A percentile compares a stretch with the other conserved stretches of the same genome.
phyloP scores from a whole-genome alignment of 495 filamentous ascomycete genomes.

The Aspergillus baeticus region DNA sequence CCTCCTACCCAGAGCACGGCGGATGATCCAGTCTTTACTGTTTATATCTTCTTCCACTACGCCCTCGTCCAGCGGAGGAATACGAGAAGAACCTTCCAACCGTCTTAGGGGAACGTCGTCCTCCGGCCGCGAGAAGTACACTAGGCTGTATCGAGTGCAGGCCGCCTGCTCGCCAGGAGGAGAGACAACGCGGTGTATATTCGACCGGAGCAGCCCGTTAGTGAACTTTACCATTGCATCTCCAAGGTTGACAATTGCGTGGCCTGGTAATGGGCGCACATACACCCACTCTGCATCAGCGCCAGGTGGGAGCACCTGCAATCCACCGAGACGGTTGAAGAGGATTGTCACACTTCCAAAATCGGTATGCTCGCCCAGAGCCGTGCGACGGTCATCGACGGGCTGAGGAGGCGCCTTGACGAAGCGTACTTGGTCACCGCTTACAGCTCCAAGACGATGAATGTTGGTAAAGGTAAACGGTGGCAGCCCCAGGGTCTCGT shows the following conservation, averaged over 20 bases:
- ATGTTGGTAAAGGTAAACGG: slow-evolving; percentile 43
- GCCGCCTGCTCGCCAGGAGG: slow-evolving; percentile 54
- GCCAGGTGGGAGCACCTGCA: slow-evolving; percentile 54
- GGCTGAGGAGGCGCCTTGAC: slow-evolving; percentile 48
- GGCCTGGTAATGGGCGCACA: slow-evolving; percentile 56
- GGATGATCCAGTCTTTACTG: slow-evolving; percentile 50
- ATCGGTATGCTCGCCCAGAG: slow-evolving; percentile 52
- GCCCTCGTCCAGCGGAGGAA: slow-evolving; percentile 32
- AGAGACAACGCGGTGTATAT: slow-evolving; percentile 61
- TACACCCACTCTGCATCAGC: slow-evolving; percentile 54
- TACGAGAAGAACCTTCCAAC: slow-evolving; percentile 34
- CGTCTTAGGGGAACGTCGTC: slow-evolving; percentile 52
- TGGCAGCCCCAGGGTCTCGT: slow-evolving; percentile 49
- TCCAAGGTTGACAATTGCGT: slow-evolving; percentile 63
- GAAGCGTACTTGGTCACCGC: slow-evolving; percentile 61
- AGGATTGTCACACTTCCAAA: slow-evolving; percentile 57
- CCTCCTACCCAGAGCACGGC: slow-evolving; percentile 40
- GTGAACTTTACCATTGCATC: slow-evolving; percentile 66
- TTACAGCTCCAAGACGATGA: slow-evolving; percentile 47
- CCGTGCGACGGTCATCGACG: slow-evolving; percentile 34
- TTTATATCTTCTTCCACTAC: slow-evolving; percentile 40
- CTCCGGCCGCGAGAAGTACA: slow-evolving; percentile 62
- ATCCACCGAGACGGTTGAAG: slow-evolving; percentile 59
- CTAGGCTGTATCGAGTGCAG: slow-evolving; percentile 55
- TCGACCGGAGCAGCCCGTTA: slow-evolving; percentile 56